These are phyloP conservation scores for Tylopilus rubrobrunneus DNA, from an alignment of 768 basidiomycete genomes.

Conservation along the genomic window DNA sequence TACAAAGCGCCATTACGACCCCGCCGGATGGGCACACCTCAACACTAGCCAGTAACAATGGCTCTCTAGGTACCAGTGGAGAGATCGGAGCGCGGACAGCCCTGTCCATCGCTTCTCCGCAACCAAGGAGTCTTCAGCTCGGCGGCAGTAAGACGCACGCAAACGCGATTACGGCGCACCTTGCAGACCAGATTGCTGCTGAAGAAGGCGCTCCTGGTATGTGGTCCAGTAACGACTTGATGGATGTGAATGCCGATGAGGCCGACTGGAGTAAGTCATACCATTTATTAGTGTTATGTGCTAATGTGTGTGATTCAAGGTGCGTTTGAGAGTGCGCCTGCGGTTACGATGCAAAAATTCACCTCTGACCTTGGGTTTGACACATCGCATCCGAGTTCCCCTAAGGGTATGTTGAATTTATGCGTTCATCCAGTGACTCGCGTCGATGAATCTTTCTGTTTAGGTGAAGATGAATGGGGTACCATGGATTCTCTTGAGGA, in stretches of 20 bases:
- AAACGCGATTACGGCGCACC: slow-evolving; percentile 45
- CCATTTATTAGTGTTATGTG: background rate
- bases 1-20: slow-evolving; percentile 61
- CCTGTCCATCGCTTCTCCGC: slow-evolving; percentile 27
- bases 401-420: slow-evolving; percentile 5
- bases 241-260: slow-evolving; percentile 89
- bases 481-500: slow-evolving; percentile 9
- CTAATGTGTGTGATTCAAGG: slow-evolving; percentile 36
- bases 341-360: slow-evolving; percentile 25
- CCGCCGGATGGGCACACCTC: slow-evolving; percentile 40
- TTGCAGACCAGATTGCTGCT: slow-evolving; percentile 53
- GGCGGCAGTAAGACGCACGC: slow-evolving; percentile 50
- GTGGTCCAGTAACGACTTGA: slow-evolving; percentile 79
- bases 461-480: slow-evolving; percentile 22
- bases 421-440: background rate
- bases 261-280: slow-evolving; percentile 86
- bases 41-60: slow-evolving; percentile 31
- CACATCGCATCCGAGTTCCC: slow-evolving; percentile 10
- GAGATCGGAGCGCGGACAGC: slow-evolving; percentile 1
- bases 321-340: slow-evolving; percentile 66
- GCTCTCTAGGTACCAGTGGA: background rate
- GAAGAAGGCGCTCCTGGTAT: slow-evolving; percentile 42
- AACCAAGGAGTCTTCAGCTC: slow-evolving; percentile 64
- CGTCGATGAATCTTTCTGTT: background rate
- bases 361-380: slow-evolving; percentile 27